A percentile compares a stretch with the other conserved stretches of the same genome.
phyloP scores from a whole-genome alignment of 257 asterid species.

The Plantago major region DNA sequence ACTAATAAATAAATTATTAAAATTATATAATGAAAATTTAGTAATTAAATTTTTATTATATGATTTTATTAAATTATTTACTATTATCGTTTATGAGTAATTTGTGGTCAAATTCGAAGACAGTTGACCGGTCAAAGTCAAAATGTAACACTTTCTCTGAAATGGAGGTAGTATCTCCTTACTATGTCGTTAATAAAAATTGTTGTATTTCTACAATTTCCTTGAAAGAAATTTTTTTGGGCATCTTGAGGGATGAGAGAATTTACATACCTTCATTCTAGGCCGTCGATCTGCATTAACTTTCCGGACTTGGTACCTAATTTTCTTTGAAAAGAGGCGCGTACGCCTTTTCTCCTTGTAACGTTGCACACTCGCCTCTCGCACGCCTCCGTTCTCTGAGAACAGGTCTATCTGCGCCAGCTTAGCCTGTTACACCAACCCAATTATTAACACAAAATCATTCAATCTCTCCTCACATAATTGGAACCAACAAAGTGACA shows the following conservation, averaged over 20 bases:
- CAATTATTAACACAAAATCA: not conserved
- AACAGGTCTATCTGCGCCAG: slow-evolving; percentile 74
- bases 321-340: slow-evolving; percentile 71
- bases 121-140: too few relatives aligned
- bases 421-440: slow-evolving; percentile 48
- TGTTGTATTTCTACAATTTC: not conserved
- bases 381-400: slow-evolving; percentile 56
- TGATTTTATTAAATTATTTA: too few relatives aligned
- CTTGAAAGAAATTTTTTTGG: too few relatives aligned
- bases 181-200: too few relatives aligned
- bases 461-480: not conserved
- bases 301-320: slow-evolving; percentile 77
- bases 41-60: too few relatives aligned
- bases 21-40: too few relatives aligned
- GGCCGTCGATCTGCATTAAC: slow-evolving; percentile 87
- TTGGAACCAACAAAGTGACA: slow-evolving; percentile 6
- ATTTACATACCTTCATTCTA: slow-evolving; percentile 58
- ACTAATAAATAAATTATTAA: too few relatives aligned
- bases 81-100: too few relatives aligned
- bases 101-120: too few relatives aligned
- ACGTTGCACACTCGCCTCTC: slow-evolving; percentile 75
- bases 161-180: too few relatives aligned
- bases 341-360: slow-evolving; percentile 70
- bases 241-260: too few relatives aligned
- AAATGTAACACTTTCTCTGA: too few relatives aligned